phyloP scores from a whole-genome alignment of 1,139 yeast genomes.

The Hansenula lynferdii region DNA sequence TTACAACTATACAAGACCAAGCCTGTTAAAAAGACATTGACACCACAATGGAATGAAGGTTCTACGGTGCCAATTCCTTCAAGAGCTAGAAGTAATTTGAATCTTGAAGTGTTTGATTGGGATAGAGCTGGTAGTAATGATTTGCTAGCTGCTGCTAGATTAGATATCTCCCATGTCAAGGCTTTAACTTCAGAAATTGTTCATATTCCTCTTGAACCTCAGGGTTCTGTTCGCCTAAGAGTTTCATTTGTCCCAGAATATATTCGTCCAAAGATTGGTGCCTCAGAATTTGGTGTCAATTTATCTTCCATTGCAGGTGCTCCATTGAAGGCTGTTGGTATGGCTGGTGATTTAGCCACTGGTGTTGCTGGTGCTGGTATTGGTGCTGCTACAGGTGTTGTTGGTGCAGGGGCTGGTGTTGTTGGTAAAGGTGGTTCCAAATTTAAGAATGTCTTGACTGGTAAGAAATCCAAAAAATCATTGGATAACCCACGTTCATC shows the following conservation, averaged over 20 bases:
- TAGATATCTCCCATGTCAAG: conserved; percentile 46
- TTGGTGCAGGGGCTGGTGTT: conserved; percentile 31
- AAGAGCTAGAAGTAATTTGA: conserved; percentile 47
- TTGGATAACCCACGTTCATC: conserved; percentile 15
- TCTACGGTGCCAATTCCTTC: conserved; percentile 57
- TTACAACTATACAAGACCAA: conserved; percentile 51
- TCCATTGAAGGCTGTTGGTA: conserved; percentile 46
- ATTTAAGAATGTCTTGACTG: conserved; percentile 36
- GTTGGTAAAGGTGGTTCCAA: conserved; percentile 32
- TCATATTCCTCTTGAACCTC: conserved; percentile 48
- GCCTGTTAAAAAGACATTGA: conserved; percentile 57
- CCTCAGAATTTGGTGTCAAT: conserved; percentile 37
- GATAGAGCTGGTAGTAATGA: conserved; percentile 69
- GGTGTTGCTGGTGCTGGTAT: conserved; percentile 30
- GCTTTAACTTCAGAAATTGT: conserved; percentile 42
- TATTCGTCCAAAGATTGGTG: conserved; percentile 51
- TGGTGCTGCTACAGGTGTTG: conserved; percentile 30
- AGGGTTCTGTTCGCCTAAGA: conserved; percentile 51
- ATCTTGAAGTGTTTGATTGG: conserved; percentile 63
- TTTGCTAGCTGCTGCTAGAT: conserved; percentile 44
- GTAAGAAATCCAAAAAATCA: conserved; percentile 20
- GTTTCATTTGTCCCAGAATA: conserved; percentile 63
- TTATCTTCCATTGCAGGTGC: conserved; percentile 38
- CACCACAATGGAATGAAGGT: conserved; percentile 67
- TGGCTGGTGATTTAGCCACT: conserved; percentile 31